phyloP scores from a whole-genome alignment of 2,329 filamentous ascomycete genomes.

The Apiospora hydei region DNA sequence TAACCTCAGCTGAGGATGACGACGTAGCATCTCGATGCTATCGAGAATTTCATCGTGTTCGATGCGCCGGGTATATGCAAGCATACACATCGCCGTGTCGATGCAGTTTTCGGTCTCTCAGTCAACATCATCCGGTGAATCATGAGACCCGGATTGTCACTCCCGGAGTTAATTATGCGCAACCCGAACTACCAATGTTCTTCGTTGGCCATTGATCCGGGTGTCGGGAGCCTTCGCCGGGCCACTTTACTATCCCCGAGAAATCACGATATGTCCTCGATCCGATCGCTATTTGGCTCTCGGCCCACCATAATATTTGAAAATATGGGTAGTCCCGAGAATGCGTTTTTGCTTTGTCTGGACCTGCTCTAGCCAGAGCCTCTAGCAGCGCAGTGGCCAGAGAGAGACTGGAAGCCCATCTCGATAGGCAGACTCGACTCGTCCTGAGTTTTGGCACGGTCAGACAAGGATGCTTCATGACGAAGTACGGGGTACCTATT shows the following conservation, averaged over 20 bases:
- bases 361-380: not conserved
- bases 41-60: not conserved
- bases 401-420: not conserved
- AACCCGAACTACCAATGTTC: not conserved
- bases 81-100: not conserved
- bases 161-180: not conserved
- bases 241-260: not conserved
- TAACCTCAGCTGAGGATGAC: not conserved
- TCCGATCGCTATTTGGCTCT: not conserved
- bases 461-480: not conserved
- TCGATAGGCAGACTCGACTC: not conserved
- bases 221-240: not conserved
- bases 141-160: not conserved
- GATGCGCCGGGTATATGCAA: not conserved
- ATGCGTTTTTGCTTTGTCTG: constrained; percentile 17
- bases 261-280: not conserved
- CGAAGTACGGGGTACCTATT: not conserved
- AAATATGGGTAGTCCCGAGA: constrained; percentile 17
- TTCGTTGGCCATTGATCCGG: not conserved
- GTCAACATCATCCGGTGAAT: not conserved
- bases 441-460: not conserved
- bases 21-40: not conserved
- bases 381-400: not conserved
- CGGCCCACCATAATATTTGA: not conserved
- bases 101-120: not conserved